Conservation (phyloP, 2,329 filamentous ascomycete species). For the Paramyrothecium roridum region DNA sequence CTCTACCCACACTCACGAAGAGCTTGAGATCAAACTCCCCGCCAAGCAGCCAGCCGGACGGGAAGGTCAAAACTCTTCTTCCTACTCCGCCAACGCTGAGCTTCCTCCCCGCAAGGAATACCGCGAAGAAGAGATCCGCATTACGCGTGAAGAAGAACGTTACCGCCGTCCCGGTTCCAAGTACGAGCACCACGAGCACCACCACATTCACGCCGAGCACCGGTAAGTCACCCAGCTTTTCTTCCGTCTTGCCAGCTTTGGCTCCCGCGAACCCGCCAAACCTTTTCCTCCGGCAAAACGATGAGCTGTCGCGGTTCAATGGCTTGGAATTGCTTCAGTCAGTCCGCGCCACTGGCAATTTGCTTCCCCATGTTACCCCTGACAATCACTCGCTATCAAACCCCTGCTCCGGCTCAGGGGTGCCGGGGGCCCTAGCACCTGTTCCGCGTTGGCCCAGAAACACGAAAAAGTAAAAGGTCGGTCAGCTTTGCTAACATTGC, state of each 20-base stretch:
- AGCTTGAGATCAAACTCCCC: slow-evolving; percentile 78
- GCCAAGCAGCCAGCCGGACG: slow-evolving; percentile 82
- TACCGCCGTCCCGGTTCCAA: slow-evolving; percentile 68
- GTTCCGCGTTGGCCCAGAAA: slow-evolving; percentile 9
- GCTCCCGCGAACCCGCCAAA: not conserved
- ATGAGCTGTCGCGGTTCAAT: too few species aligned
- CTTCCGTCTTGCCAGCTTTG: slow-evolving; percentile 5
- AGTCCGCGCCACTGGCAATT: not conserved
- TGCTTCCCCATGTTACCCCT: not conserved
- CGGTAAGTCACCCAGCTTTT: slow-evolving; percentile 39
- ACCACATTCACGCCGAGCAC: slow-evolving; percentile 45
- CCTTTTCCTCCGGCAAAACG: too few species aligned
- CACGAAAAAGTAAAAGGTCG: slow-evolving; percentile 22
- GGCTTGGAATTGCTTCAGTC: not conserved
- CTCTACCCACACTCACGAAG: slow-evolving; percentile 69
- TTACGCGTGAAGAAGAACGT: slow-evolving; percentile 75
- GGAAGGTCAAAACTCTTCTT: slow-evolving; percentile 93
- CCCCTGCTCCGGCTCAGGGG: not conserved
- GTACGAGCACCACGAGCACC: slow-evolving; percentile 29
- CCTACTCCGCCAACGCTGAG: slow-evolving; percentile 59
- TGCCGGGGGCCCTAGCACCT: not conserved
- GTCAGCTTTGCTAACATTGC: slow-evolving; percentile 14
- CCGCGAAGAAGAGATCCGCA: slow-evolving; percentile 80
- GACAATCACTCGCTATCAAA: not conserved
- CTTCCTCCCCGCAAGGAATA: slow-evolving; percentile 62